Evolutionary conservation across 2,329 filamentous ascomycete genomes (phyloP).

Genomic region (Colletotrichum sp.): DNA sequence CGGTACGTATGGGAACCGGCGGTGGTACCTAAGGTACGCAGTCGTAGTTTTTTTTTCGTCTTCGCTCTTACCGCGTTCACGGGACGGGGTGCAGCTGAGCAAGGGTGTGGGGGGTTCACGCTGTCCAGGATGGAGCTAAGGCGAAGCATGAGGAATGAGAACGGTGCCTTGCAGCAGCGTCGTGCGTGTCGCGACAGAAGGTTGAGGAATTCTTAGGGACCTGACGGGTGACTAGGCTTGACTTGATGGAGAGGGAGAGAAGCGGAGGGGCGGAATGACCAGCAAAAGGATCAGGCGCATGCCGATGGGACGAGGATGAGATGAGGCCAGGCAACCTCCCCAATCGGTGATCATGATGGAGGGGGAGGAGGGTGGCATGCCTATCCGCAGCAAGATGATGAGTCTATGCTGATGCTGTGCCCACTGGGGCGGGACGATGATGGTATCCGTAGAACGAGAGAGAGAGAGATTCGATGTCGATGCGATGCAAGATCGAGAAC

Average conservation of each 20-base stretch:
- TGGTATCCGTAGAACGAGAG: neutral
- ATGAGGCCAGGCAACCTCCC: neutral
- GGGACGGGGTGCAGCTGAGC: neutral
- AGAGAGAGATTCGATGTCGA: neutral
- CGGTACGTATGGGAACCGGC: neutral
- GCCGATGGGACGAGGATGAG: neutral
- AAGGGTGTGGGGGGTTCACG: neutral
- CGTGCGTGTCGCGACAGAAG: neutral
- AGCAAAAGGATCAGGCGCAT: conserved; percentile 4
- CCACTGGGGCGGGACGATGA: neutral
- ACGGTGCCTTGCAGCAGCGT: neutral
- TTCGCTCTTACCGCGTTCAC: neutral
- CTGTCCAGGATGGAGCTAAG: neutral
- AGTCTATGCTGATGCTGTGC: neutral
- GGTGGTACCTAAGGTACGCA: neutral
- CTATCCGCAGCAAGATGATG: neutral
- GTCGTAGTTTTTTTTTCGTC: neutral
- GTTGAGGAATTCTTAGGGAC: neutral
- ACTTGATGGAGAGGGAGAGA: neutral
- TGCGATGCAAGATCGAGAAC: neutral
- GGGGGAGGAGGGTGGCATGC: conserved; percentile 5
- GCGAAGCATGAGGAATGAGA: neutral
- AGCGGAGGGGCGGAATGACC: neutral
- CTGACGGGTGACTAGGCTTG: neutral
- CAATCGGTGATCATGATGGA: neutral